phyloP scores from a whole-genome alignment of 2,329 filamentous ascomycete genomes.

The Fusarium coffeatum region DNA sequence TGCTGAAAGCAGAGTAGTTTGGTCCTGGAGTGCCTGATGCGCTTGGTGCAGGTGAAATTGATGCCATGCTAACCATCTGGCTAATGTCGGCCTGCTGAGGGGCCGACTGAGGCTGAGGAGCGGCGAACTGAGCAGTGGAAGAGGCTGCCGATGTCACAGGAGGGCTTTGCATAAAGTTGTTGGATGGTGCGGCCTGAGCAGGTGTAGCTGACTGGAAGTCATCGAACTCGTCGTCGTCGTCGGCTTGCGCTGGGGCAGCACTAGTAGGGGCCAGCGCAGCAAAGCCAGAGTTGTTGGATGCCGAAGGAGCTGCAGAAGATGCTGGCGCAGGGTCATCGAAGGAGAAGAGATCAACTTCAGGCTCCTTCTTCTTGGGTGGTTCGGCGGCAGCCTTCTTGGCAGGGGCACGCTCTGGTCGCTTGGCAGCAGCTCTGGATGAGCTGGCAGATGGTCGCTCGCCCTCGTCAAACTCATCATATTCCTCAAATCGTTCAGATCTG shows the following conservation, averaged over 20 bases:
- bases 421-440: constrained; percentile 58
- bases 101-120: constrained; percentile 86
- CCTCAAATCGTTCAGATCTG: constrained; percentile 84
- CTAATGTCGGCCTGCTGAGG: constrained; percentile 83
- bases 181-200: constrained; percentile 59
- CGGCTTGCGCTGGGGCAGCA: constrained; percentile 51
- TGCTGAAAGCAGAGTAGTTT: constrained; percentile 72
- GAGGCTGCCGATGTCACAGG: constrained; percentile 65
- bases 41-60: constrained; percentile 79
- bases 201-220: constrained; percentile 93
- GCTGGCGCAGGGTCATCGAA: constrained; percentile 81
- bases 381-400: constrained; percentile 63
- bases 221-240: constrained; percentile 89
- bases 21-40: constrained; percentile 65
- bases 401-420: constrained; percentile 49
- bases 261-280: constrained; percentile 55
- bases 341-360: constrained; percentile 92
- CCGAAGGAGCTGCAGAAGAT: constrained; percentile 57
- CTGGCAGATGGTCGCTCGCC: constrained; percentile 62
- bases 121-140: constrained; percentile 75
- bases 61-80: constrained; percentile 82
- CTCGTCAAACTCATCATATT: constrained; percentile 97
- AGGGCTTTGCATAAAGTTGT: constrained; percentile 54
- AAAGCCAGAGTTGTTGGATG: constrained; percentile 60
- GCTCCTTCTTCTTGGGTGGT: constrained; percentile 82